Evolutionary conservation across 306 rosid genomes (phyloP), one percentile per base, ranked within the genome.

Genomic region (Alnus rubra): DNA sequence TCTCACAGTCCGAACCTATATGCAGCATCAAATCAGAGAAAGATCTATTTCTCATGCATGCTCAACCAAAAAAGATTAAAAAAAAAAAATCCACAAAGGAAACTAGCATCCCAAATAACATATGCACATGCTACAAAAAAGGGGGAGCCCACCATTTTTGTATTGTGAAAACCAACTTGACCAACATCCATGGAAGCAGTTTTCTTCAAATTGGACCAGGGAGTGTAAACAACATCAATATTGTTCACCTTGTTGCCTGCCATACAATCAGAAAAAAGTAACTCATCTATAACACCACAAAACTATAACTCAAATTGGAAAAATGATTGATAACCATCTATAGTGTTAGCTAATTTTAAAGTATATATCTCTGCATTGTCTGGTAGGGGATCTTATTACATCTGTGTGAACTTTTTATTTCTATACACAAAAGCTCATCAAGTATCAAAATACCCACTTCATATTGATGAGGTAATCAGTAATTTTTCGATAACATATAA

Each of bases 181-280:
- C 98, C 98, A 87, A 91, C 97, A 37, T 94, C 98, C 98, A 94
- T 94, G 9, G 98, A 92, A 51, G 97, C 89, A 65, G 97, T 88
- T 90, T 94, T 94, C 95, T 94, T 94, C 87, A 94, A 91, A 87
- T 94, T 94, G 74, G 97, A 71, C 98, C 98, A 94, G 51, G 98
- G 94, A 75, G 98, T 94, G 88, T 94, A 94, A 79, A 94, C 98
- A 77, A 94, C 97, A 82, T 94, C 98, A 14, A 92, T 71, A 59
- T 92, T 94, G 86, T 92, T 94, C 72, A 92, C 97, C 90, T 92
- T 94, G 84, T 94, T 94, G 39, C 98, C 98, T 94, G 89, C 79
- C 78, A 85, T 5, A 67, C 59, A 84, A 77, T 51, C 69, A 39
- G 16, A 42, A 55, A 45, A 42, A 39, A 50, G 19, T 51, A 53